These are phyloP conservation scores for Skeletonema costatum DNA, from an alignment of 108 stramenopile genomes.

Conservation along the genomic window DNA sequence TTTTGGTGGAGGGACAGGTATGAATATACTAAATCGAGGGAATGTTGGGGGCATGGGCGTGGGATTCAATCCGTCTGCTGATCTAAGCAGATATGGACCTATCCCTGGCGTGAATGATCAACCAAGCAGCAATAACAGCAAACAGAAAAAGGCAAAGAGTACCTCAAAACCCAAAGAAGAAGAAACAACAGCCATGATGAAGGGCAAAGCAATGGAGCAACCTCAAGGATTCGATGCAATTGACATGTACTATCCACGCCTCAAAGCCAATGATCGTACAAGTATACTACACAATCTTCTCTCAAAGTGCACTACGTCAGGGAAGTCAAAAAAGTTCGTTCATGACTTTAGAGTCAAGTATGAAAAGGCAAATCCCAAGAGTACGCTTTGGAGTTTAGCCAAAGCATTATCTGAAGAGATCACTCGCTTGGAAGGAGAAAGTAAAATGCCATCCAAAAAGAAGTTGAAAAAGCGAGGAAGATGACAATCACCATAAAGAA, in stretches of 20 bases:
- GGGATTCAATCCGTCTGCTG: neutral
- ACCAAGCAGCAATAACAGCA: neutral
- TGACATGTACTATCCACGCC: conserved; percentile 8
- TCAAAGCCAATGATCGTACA: conserved; percentile 2
- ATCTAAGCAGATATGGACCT: neutral
- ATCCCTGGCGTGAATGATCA: neutral
- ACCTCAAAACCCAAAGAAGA: neutral
- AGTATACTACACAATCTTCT: neutral
- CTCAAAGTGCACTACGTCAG: neutral
- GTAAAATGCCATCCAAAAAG: neutral
- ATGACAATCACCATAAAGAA: neutral
- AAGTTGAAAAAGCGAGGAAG: neutral
- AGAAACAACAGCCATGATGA: conserved; percentile 1
- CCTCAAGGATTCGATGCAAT: conserved; percentile 7
- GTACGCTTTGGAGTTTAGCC: neutral
- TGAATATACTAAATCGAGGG: neutral
- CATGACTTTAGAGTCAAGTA: conserved; percentile 6
- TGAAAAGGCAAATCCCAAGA: conserved; percentile 2
- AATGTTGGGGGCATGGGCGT: neutral
- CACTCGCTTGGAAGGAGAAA: neutral
- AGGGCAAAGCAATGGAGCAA: conserved; percentile 8
- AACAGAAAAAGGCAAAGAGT: neutral
- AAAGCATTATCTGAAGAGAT: neutral
- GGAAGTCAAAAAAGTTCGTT: neutral
- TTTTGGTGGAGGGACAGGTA: neutral